Evolutionary conservation across 306 rosid species (phyloP).

Genomic region (peach (Prunus persica)): DNA sequence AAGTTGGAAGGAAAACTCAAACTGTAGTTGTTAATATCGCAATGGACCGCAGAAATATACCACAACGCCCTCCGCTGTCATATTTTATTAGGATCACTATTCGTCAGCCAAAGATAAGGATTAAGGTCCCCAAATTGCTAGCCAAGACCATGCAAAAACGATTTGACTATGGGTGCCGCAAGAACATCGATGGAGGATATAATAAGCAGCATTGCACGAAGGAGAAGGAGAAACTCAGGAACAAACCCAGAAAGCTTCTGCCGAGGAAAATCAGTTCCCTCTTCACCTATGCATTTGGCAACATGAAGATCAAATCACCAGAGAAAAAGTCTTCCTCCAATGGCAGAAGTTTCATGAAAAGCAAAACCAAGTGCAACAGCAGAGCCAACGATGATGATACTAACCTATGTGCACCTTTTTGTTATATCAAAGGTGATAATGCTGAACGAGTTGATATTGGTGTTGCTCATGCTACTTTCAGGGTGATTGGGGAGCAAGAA

Average conservation of each 20-base stretch:
- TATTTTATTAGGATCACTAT: conserved; percentile 18
- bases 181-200: too few species aligned
- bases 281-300: conserved; percentile 21
- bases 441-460: background rate
- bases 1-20: background rate
- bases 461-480: background rate
- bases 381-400: background rate
- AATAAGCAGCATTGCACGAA: background rate
- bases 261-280: conserved; percentile 11
- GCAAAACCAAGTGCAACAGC: background rate
- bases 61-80: conserved; percentile 8
- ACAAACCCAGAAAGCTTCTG: conserved; percentile 5
- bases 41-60: background rate
- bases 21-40: background rate
- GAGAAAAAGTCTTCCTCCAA: background rate
- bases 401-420: background rate
- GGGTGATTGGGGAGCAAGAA: conserved; percentile 15
- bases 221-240: conserved; percentile 2
- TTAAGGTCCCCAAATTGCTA: conserved; percentile 31
- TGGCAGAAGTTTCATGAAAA: background rate
- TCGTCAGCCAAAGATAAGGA: conserved; percentile 28
- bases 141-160: conserved; percentile 32
- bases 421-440: background rate
- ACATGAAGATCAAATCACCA: background rate
- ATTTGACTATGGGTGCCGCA: conserved; percentile 1